A percentile compares a stretch with the other conserved stretches of the same genome.
These are phyloP conservation scores for Penicillium sumatraense DNA, from an alignment of 2,329 filamentous ascomycete species.

Conservation along the genomic window DNA sequence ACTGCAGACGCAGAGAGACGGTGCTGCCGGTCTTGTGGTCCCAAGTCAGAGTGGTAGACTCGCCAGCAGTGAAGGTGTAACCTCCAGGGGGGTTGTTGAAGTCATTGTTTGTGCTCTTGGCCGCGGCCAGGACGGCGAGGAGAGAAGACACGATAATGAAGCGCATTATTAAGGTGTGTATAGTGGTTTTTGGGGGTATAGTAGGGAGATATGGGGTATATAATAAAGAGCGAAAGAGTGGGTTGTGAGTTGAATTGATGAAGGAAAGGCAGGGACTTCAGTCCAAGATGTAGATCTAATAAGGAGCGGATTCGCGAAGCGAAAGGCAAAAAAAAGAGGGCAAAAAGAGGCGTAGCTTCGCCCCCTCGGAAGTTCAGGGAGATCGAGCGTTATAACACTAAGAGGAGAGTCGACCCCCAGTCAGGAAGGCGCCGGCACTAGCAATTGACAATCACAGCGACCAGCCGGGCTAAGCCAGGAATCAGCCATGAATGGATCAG, in stretches of 20 bases:
- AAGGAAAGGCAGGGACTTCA: constrained; percentile 6
- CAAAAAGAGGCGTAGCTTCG: constrained; percentile 1
- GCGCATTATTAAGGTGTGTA: constrained; percentile 50
- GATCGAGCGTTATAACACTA: not conserved
- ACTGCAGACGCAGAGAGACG: constrained; percentile 57
- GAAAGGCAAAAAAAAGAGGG: not conserved
- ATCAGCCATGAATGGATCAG: too few relatives aligned
- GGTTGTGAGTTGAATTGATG: constrained; percentile 2
- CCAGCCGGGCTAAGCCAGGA: too few relatives aligned
- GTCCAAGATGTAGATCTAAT: constrained; percentile 1
- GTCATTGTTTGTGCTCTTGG: constrained; percentile 48
- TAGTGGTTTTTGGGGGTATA: not conserved
- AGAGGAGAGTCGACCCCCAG: not conserved
- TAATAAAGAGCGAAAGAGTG: constrained; percentile 11
- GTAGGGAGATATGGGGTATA: not conserved
- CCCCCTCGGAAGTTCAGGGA: constrained; percentile 5
- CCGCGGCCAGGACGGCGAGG: constrained; percentile 50
- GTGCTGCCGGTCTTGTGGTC: constrained; percentile 54
- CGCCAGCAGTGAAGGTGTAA: constrained; percentile 52
- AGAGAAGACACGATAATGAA: constrained; percentile 47
- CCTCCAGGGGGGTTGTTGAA: constrained; percentile 53
- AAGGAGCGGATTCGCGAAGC: constrained; percentile 10
- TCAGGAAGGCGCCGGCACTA: not conserved
- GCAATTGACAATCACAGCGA: not conserved
- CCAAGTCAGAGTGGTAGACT: constrained; percentile 55